Conservation (phyloP, 352 stramenopile genomes). For the Phytopythium mirpurense region DNA sequence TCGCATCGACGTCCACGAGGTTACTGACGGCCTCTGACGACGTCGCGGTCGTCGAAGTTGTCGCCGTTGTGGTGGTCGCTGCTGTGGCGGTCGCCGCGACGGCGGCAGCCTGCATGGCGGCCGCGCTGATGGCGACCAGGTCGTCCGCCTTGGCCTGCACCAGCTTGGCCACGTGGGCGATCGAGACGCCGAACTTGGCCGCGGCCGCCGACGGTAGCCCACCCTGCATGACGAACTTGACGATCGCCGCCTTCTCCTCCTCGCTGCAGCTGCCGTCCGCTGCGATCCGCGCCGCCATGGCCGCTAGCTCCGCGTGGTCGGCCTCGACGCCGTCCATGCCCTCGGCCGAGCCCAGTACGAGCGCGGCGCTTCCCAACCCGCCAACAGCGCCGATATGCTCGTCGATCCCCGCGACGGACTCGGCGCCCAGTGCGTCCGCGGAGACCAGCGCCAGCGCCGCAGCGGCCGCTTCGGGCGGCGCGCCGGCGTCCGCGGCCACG, state of each 20-base stretch:
- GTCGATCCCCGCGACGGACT: not conserved
- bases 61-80: not conserved
- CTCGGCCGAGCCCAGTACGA: not conserved
- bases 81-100: not conserved
- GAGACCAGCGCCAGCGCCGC: not conserved
- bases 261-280: slow-evolving; percentile 22
- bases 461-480: slow-evolving; percentile 17
- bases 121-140: slow-evolving; percentile 16
- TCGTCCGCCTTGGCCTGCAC: slow-evolving; percentile 41
- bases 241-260: slow-evolving; percentile 46
- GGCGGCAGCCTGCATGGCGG: not conserved
- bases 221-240: slow-evolving; percentile 49
- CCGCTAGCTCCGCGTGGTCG: not conserved
- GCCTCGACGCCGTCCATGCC: not conserved
- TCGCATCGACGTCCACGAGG: not conserved
- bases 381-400: not conserved
- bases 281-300: slow-evolving; percentile 7
- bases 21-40: not conserved
- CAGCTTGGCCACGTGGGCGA: slow-evolving; percentile 52
- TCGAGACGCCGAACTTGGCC: slow-evolving; percentile 52
- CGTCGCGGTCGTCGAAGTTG: not conserved
- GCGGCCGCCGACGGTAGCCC: slow-evolving; percentile 39
- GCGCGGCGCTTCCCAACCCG: not conserved
- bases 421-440: not conserved
- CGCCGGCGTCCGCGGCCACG: slow-evolving; percentile 6